A percentile compares a stretch with the other conserved stretches of the same genome.
phyloP scores from a whole-genome alignment of 768 basidiomycete species.

The Asterophora parasitica region DNA sequence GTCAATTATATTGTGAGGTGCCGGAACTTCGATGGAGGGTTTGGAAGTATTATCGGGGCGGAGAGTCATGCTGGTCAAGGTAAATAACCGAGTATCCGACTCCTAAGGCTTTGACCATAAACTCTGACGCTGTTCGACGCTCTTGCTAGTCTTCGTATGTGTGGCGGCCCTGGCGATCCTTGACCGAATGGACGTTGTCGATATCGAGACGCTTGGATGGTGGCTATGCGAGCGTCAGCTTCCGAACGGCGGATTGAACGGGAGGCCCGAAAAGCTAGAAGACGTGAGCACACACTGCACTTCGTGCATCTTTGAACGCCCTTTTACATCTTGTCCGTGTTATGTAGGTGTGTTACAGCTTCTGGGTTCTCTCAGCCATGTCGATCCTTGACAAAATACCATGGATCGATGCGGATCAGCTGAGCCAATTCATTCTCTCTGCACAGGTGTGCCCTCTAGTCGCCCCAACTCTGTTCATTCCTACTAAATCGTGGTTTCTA shows the following conservation, averaged over 20 bases:
- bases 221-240: conserved; percentile 95
- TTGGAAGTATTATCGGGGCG: conserved; percentile 77
- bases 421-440: conserved; percentile 78
- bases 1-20: conserved; percentile 72
- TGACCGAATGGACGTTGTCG: conserved; percentile 74
- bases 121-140: background rate
- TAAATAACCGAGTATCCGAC: conserved; percentile 22
- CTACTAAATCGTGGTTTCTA: conserved; percentile 27
- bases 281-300: conserved; percentile 55
- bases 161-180: conserved; percentile 84
- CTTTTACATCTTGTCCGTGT: background rate
- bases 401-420: conserved; percentile 85
- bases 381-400: conserved; percentile 76
- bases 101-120: background rate
- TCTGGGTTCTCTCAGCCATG: conserved; percentile 90
- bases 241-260: conserved; percentile 91
- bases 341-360: conserved; percentile 89
- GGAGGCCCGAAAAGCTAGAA: conserved; percentile 95
- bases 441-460: conserved; percentile 56
- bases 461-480: background rate
- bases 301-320: background rate
- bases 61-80: conserved; percentile 95
- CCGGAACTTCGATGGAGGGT: conserved; percentile 94
- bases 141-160: conserved; percentile 76
- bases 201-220: conserved; percentile 77